phyloP scores from a whole-genome alignment of 805 yeast species.

The Candida incommunis region DNA sequence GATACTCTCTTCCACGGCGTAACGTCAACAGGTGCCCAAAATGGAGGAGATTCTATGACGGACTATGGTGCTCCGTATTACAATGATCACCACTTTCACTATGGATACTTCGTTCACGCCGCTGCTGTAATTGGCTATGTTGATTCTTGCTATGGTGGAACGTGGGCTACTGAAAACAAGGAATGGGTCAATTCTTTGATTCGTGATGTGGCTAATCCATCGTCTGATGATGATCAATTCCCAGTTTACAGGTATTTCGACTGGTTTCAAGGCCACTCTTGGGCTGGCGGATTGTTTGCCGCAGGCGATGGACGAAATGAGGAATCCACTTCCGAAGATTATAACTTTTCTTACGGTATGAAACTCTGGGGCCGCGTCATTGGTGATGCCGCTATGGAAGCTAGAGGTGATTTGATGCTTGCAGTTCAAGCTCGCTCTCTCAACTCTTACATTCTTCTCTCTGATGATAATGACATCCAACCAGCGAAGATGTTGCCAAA shows the following conservation, averaged over 20 bases:
- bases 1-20: slow-evolving; percentile 47
- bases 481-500: slow-evolving; percentile 40
- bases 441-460: slow-evolving; percentile 39
- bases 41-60: slow-evolving; percentile 27
- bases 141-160: slow-evolving; percentile 33
- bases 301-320: slow-evolving; percentile 59
- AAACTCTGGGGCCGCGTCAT: slow-evolving; percentile 53
- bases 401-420: slow-evolving; percentile 44
- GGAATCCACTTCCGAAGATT: slow-evolving; percentile 60
- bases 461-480: slow-evolving; percentile 32
- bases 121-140: slow-evolving; percentile 67
- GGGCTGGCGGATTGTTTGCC: slow-evolving; percentile 56
- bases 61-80: slow-evolving; percentile 72
- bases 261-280: slow-evolving; percentile 61
- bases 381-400: slow-evolving; percentile 37
- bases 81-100: slow-evolving; percentile 83
- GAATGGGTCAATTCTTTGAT: slow-evolving; percentile 48
- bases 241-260: slow-evolving; percentile 57
- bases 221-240: slow-evolving; percentile 36
- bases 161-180: slow-evolving; percentile 34
- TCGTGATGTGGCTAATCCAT: slow-evolving; percentile 55
- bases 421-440: slow-evolving; percentile 40
- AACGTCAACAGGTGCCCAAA: slow-evolving; percentile 19
- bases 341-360: slow-evolving; percentile 53
- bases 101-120: slow-evolving; percentile 70